Evolutionary conservation across 805 yeast genomes (phyloP).

Genomic region (Candida mattraensis): DNA sequence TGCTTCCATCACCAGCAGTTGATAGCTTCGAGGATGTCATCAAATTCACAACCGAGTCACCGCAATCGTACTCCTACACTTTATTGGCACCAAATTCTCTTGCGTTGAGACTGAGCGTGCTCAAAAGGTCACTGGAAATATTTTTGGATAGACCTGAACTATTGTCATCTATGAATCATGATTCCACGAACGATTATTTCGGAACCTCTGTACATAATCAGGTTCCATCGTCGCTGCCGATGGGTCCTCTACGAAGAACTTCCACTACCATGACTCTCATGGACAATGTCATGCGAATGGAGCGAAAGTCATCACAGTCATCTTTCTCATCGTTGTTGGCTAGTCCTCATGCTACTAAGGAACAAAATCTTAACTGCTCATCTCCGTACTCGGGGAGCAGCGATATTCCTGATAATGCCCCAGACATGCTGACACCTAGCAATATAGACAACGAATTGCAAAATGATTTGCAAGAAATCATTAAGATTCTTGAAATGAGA

Average conservation of each 20-base stretch:
- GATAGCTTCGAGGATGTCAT: no score
- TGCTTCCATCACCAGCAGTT: no score
- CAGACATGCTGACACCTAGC: background rate
- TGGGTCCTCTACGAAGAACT: constrained; percentile 16
- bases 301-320: constrained; percentile 46
- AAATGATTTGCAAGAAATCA: constrained; percentile 47
- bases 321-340: constrained; percentile 47
- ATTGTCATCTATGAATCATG: constrained; percentile 17
- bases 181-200: constrained; percentile 4
- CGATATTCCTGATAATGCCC: constrained; percentile 2
- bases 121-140: constrained; percentile 75
- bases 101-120: constrained; percentile 69
- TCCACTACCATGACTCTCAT: constrained; percentile 20
- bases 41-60: constrained; percentile 72
- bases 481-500: constrained; percentile 45
- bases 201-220: background rate
- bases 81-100: constrained; percentile 78
- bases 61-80: constrained; percentile 84
- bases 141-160: constrained; percentile 60
- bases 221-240: constrained; percentile 1
- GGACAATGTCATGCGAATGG: constrained; percentile 33
- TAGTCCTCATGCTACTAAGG: no score
- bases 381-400: constrained; percentile 3
- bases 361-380: background rate
- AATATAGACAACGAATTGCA: constrained; percentile 8